Evolutionary conservation across 2,329 filamentous ascomycete genomes (phyloP).

Genomic region (Phyllosticta capitalensis): DNA sequence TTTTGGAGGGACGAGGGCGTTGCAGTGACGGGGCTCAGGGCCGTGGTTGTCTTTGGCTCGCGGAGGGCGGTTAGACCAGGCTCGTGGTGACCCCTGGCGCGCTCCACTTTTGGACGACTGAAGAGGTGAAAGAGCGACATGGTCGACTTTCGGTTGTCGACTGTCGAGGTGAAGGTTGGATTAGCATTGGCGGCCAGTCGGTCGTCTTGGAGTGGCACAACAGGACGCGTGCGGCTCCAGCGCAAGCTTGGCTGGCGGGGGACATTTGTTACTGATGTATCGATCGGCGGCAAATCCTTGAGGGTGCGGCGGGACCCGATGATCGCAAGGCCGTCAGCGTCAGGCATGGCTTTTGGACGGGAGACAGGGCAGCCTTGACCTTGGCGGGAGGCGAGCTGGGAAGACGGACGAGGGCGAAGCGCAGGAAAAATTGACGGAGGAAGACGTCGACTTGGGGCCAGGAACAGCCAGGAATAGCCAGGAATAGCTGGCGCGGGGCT

Average conservation of each 20-base stretch:
- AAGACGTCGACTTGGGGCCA: neutral
- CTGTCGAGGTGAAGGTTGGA: constrained; percentile 5
- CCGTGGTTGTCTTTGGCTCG: constrained; percentile 11
- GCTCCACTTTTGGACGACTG: constrained; percentile 41
- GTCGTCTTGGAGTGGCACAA: constrained; percentile 20
- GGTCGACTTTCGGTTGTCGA: constrained; percentile 29
- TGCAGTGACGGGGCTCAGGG: constrained; percentile 6
- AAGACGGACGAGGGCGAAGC: neutral
- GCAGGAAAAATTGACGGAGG: neutral
- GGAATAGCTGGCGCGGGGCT: constrained; percentile 1
- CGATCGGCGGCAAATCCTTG: constrained; percentile 17
- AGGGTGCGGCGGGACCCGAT: constrained; percentile 15
- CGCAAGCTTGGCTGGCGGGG: constrained; percentile 20
- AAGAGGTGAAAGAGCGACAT: constrained; percentile 43
- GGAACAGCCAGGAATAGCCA: too few species aligned
- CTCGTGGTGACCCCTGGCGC: constrained; percentile 37
- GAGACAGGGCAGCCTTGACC: constrained; percentile 8
- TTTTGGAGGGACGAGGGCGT: neutral
- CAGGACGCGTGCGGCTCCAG: constrained; percentile 29
- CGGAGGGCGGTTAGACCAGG: constrained; percentile 28
- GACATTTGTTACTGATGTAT: constrained; percentile 8
- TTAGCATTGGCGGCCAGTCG: neutral
- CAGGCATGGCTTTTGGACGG: constrained; percentile 17
- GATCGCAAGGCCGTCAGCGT: constrained; percentile 15
- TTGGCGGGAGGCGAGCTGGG: constrained; percentile 1